Evolutionary conservation across 306 rosid species (phyloP).

Genomic region (Casuarina equisetifolia): DNA sequence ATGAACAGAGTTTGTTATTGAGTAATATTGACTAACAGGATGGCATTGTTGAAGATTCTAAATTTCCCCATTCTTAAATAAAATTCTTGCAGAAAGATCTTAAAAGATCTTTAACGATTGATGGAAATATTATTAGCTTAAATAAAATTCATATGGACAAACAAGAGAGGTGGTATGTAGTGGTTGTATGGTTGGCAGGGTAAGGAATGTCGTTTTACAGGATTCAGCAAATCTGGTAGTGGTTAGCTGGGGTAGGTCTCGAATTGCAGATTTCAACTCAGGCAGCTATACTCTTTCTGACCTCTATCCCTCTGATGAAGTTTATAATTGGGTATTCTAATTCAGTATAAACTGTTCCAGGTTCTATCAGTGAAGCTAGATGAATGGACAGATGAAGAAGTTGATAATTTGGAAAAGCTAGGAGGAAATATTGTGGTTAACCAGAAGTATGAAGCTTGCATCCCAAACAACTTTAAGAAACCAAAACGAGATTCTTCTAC

Average conservation of each 20-base stretch:
- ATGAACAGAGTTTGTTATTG: not conserved
- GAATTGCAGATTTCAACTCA: not conserved
- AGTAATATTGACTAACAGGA: not conserved
- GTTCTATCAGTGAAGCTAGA: slow-evolving; percentile 90
- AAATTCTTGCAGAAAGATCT: not conserved
- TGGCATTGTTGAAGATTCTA: not conserved
- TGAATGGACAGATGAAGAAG: slow-evolving; percentile 83
- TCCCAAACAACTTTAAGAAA: slow-evolving; percentile 50
- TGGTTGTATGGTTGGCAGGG: not conserved
- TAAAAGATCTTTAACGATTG: too few relatives aligned
- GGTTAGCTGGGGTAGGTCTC: not conserved
- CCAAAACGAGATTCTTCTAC: slow-evolving; percentile 71
- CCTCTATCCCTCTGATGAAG: not conserved
- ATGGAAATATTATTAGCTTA: too few relatives aligned
- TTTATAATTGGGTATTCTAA: slow-evolving; percentile 15
- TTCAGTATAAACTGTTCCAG: slow-evolving; percentile 39
- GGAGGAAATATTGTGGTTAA: slow-evolving; percentile 78
- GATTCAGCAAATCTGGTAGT: not conserved
- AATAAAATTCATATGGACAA: too few relatives aligned
- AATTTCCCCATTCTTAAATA: not conserved
- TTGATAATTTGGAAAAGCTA: slow-evolving; percentile 50
- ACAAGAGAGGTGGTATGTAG: too few relatives aligned
- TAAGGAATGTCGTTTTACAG: not conserved
- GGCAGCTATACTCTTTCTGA: slow-evolving; percentile 10
- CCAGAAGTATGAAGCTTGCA: slow-evolving; percentile 70